Percentiles rank a stretch among this genome's conserved stretches.
Conservation (phyloP, 495 filamentous ascomycete species). For the Talaromyces borbonicus region DNA sequence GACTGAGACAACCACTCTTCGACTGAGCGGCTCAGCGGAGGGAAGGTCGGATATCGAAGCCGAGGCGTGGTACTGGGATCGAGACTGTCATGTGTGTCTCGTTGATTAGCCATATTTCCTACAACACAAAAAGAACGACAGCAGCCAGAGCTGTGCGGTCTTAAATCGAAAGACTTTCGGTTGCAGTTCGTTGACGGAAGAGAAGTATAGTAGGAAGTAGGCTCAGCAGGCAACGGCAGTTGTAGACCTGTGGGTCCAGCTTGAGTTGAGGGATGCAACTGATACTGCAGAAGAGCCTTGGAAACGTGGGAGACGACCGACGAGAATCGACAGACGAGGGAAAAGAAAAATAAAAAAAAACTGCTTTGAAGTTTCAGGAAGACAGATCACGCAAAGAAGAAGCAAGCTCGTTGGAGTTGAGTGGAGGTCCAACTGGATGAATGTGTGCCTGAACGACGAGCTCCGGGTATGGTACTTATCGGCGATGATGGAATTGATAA, state of each 20-base stretch:
- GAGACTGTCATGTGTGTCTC: slow-evolving; percentile 20
- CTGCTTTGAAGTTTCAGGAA: too few relatives aligned
- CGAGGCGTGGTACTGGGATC: slow-evolving; percentile 15
- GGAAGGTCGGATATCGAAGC: slow-evolving; percentile 37
- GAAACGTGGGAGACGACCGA: too few relatives aligned
- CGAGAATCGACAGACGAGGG: not conserved
- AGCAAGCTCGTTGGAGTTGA: too few relatives aligned
- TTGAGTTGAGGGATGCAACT: too few relatives aligned
- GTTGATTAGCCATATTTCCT: slow-evolving; percentile 33
- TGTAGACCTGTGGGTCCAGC: not conserved
- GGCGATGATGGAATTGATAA: slow-evolving; percentile 1
- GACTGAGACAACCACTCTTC: slow-evolving; percentile 41
- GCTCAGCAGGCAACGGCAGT: not conserved
- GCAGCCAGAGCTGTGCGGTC: not conserved
- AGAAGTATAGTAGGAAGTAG: not conserved
- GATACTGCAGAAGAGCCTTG: too few relatives aligned
- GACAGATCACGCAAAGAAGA: too few relatives aligned
- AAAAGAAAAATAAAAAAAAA: not conserved
- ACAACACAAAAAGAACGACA: not conserved
- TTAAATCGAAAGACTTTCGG: not conserved
- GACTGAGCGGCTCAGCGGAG: slow-evolving; percentile 35
- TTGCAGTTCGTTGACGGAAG: slow-evolving; percentile 1
- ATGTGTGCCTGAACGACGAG: not conserved
- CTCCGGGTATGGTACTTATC: not conserved
- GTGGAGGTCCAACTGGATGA: not conserved